These are phyloP conservation scores for Glycine latifolia DNA, from an alignment of 306 rosid genomes.

Conservation along the genomic window DNA sequence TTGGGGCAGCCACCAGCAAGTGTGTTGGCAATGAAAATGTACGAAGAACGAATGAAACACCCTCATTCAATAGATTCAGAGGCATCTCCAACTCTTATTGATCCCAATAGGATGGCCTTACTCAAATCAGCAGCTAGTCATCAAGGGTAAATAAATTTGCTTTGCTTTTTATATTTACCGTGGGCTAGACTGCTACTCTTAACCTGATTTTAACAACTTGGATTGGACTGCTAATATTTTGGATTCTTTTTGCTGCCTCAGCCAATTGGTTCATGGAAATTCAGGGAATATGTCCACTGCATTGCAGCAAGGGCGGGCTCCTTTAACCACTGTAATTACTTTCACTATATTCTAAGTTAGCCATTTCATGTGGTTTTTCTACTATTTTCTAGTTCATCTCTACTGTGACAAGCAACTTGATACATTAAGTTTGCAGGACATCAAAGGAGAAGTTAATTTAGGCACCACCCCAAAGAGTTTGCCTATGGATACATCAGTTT, in stretches of 20 bases:
- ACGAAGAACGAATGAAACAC: slow-evolving; percentile 84
- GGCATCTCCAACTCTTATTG: no score
- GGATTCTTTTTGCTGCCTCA: slow-evolving; percentile 53
- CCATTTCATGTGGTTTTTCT: slow-evolving; percentile 1
- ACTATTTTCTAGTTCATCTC: slow-evolving; percentile 15
- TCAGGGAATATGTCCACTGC: slow-evolving; percentile 77
- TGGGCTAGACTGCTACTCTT: slow-evolving; percentile 12
- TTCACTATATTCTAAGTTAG: slow-evolving; percentile 40
- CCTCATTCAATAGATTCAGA: slow-evolving; percentile 74
- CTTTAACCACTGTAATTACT: slow-evolving; percentile 69
- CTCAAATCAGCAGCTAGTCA: slow-evolving; percentile 57
- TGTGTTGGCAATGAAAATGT: slow-evolving; percentile 84
- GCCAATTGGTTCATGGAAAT: slow-evolving; percentile 81
- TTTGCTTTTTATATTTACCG: slow-evolving; percentile 31
- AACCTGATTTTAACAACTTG: slow-evolving; percentile 35
- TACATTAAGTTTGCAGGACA: slow-evolving; percentile 62
- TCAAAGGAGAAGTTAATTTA: slow-evolving; percentile 69
- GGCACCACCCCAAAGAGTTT: slow-evolving; percentile 67
- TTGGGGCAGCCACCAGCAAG: slow-evolving; percentile 81
- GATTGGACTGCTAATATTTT: slow-evolving; percentile 36
- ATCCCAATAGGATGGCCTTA: no score
- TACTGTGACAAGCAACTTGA: slow-evolving; percentile 48
- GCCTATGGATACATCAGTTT: slow-evolving; percentile 83
- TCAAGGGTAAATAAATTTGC: slow-evolving; percentile 70
- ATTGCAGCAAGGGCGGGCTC: slow-evolving; percentile 73